Percentiles rank a stretch among this genome's conserved stretches.
These are phyloP conservation scores for Ciborinia camelliae DNA, from an alignment of 2,329 filamentous ascomycete species.

Conservation along the genomic window DNA sequence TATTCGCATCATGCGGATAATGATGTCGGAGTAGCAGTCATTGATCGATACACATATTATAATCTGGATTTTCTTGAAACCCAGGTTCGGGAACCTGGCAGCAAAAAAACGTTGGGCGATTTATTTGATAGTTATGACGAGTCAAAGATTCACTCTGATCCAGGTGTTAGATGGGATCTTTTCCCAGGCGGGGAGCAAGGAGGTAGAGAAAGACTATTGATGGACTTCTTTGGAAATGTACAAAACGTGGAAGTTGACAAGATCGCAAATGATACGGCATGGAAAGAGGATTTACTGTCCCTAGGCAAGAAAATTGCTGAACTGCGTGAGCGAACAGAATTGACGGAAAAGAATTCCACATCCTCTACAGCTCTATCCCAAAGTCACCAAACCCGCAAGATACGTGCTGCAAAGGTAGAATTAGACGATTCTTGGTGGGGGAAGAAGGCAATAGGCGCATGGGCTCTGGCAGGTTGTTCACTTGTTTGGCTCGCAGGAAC, in stretches of 20 bases:
- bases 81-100: conserved; percentile 79
- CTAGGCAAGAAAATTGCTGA: conserved; percentile 65
- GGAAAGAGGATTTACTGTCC: conserved; percentile 72
- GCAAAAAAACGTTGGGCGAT: conserved; percentile 86
- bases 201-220: conserved; percentile 76
- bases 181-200: conserved; percentile 79
- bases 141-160: conserved; percentile 88
- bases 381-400: conserved; percentile 35
- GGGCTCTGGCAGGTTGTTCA: conserved; percentile 59
- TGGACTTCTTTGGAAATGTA: conserved; percentile 98
- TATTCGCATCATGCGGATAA: conserved; percentile 98
- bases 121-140: conserved; percentile 96
- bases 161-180: conserved; percentile 91
- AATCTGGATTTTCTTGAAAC: conserved; percentile 95
- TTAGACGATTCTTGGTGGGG: conserved; percentile 65
- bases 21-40: conserved; percentile 95
- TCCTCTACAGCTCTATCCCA: conserved; percentile 23
- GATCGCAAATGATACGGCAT: conserved; percentile 46
- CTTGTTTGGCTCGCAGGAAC: conserved; percentile 57
- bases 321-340: conserved; percentile 43
- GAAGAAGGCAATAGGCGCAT: conserved; percentile 61
- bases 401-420: conserved; percentile 56
- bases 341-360: conserved; percentile 31
- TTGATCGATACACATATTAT: conserved; percentile 98
- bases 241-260: conserved; percentile 88